Evolutionary conservation across 257 asterid genomes (phyloP).

Genomic region (Schizonepeta tenuifolia): DNA sequence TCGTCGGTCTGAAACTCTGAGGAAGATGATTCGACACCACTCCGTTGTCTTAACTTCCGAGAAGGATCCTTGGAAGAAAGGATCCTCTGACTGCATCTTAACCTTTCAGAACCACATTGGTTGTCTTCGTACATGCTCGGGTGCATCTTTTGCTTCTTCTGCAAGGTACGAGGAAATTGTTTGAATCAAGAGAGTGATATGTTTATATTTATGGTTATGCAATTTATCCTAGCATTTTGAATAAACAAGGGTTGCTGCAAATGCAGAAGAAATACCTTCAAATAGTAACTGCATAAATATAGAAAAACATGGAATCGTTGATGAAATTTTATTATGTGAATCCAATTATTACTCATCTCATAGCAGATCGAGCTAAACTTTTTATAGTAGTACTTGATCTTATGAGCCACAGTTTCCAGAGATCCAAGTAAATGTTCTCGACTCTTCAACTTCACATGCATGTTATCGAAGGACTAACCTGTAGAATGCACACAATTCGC

Average conservation of each 20-base stretch:
- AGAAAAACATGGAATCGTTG: background rate
- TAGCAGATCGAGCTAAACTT: no score
- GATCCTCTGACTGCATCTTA: conserved; percentile 78
- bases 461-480: conserved; percentile 2
- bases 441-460: background rate
- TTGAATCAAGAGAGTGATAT: conserved; percentile 31
- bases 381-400: background rate
- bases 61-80: conserved; percentile 54
- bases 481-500: conserved; percentile 1
- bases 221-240: no score
- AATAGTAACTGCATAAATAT: background rate
- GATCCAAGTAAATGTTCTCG: background rate
- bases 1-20: conserved; percentile 43
- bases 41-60: conserved; percentile 37
- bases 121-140: conserved; percentile 81
- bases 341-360: no score
- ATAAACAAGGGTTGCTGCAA: background rate
- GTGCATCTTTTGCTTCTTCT: conserved; percentile 88
- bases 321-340: no score
- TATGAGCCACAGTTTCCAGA: background rate
- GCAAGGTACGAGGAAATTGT: conserved; percentile 36
- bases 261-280: background rate
- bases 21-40: conserved; percentile 38
- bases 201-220: background rate
- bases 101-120: conserved; percentile 48